phyloP scores from a whole-genome alignment of 139 green algal genomes.

The Chlorella ohadii region DNA sequence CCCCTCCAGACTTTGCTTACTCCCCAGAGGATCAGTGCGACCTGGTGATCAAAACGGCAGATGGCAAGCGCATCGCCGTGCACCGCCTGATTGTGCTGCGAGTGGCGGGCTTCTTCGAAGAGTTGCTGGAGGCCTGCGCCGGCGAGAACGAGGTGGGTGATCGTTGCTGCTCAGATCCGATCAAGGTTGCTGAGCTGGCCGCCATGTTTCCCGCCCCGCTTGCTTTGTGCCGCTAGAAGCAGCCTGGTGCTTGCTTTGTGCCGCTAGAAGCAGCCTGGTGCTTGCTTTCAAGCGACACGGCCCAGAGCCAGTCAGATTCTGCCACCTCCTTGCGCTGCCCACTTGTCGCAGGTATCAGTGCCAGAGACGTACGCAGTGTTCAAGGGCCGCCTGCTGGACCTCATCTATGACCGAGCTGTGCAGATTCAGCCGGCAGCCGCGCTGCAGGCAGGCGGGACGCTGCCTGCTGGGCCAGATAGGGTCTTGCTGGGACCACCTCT shows the following conservation, averaged over 20 bases:
- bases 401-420: neutral
- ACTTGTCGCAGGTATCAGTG: neutral
- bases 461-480: too few relatives aligned
- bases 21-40: neutral
- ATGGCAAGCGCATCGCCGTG: slow-evolving; percentile 12
- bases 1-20: neutral
- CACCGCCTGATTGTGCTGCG: slow-evolving; percentile 31
- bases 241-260: too few relatives aligned
- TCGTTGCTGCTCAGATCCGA: too few relatives aligned
- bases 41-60: neutral
- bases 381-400: slow-evolving; percentile 5
- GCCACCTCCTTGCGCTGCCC: too few relatives aligned
- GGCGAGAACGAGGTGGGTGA: slow-evolving; percentile 10
- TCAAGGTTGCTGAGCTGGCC: too few relatives aligned
- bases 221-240: too few relatives aligned
- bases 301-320: too few relatives aligned
- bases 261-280: too few relatives aligned
- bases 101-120: neutral
- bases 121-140: neutral
- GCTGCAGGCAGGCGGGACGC: neutral
- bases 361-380: neutral
- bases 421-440: neutral
- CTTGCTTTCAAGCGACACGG: too few relatives aligned
- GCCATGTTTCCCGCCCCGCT: too few relatives aligned
- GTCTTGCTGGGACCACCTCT: too few relatives aligned